These are phyloP conservation scores for Lactarius pseudohatsudake DNA, from an alignment of 768 basidiomycete genomes.

Conservation along the genomic window DNA sequence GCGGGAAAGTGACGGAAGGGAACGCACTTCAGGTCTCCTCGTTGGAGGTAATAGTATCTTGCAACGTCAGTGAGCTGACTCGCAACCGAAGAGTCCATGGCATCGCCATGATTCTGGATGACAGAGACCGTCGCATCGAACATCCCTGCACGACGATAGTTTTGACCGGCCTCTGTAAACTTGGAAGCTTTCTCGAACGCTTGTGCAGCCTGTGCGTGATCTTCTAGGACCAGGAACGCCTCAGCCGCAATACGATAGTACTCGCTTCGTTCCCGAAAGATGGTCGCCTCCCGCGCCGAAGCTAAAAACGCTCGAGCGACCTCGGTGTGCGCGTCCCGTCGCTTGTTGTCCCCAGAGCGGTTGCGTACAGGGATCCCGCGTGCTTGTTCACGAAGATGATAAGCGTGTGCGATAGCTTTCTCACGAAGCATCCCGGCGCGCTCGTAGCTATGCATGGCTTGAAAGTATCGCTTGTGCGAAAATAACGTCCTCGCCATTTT, in stretches of 20 bases:
- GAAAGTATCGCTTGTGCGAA: slow-evolving; percentile 46
- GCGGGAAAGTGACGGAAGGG: not conserved
- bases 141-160: slow-evolving; percentile 46
- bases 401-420: slow-evolving; percentile 50
- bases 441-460: slow-evolving; percentile 56
- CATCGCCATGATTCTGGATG: slow-evolving; percentile 37
- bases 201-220: slow-evolving; percentile 44
- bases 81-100: slow-evolving; percentile 37
- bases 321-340: slow-evolving; percentile 39
- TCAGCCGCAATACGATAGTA: slow-evolving; percentile 48
- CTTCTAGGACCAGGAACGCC: slow-evolving; percentile 45
- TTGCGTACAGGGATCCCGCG: slow-evolving; percentile 33
- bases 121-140: slow-evolving; percentile 54
- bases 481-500: slow-evolving; percentile 43
- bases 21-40: slow-evolving; percentile 39
- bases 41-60: slow-evolving; percentile 46
- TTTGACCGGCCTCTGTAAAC: slow-evolving; percentile 43
- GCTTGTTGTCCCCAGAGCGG: slow-evolving; percentile 21
- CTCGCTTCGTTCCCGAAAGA: slow-evolving; percentile 31
- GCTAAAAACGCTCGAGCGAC: slow-evolving; percentile 52
- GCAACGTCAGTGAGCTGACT: slow-evolving; percentile 44
- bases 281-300: slow-evolving; percentile 39
- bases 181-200: slow-evolving; percentile 43
- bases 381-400: slow-evolving; percentile 54
- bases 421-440: slow-evolving; percentile 47